These are phyloP conservation scores for Aspergillus melleus DNA, from an alignment of 2,329 filamentous ascomycete species.

Conservation along the genomic window DNA sequence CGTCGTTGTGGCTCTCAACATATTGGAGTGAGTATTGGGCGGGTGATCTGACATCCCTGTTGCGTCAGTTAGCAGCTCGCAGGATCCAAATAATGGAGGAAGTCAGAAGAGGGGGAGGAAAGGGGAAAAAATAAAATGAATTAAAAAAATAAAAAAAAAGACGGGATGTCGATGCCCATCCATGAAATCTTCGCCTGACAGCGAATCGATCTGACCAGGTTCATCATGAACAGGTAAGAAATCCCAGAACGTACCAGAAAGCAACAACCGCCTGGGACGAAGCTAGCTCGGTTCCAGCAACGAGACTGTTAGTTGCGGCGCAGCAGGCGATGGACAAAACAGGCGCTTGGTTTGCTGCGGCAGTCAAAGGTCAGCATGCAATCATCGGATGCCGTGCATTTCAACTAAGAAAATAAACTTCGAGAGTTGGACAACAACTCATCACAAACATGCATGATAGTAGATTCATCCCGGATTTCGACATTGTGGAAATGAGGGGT, in stretches of 20 bases:
- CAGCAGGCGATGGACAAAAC: conserved; percentile 56
- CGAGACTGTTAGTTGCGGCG: conserved; percentile 48
- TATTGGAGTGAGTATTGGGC: conserved; percentile 38
- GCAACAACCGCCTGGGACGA: conserved; percentile 43
- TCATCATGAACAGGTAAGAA: not conserved
- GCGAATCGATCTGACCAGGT: not conserved
- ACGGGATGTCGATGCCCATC: not conserved
- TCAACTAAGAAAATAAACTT: conserved; percentile 3
- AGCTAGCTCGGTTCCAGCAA: conserved; percentile 57
- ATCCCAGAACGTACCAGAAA: conserved; percentile 42
- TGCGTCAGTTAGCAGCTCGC: conserved; percentile 27
- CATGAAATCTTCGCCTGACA: not conserved
- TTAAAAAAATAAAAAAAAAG: not conserved
- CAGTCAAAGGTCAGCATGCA: conserved; percentile 17
- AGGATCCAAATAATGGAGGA: conserved; percentile 1
- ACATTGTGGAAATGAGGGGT: not conserved
- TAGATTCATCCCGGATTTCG: not conserved
- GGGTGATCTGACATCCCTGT: conserved; percentile 47
- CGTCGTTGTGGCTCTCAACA: conserved; percentile 55
- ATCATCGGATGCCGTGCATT: conserved; percentile 1
- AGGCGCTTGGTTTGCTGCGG: conserved; percentile 48
- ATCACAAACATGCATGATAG: conserved; percentile 4
- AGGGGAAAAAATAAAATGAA: not conserved
- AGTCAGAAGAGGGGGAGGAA: not conserved
- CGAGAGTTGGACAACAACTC: not conserved